phyloP scores from a whole-genome alignment of 202 grass and related monocot genomes.

The Setaria italica region DNA sequence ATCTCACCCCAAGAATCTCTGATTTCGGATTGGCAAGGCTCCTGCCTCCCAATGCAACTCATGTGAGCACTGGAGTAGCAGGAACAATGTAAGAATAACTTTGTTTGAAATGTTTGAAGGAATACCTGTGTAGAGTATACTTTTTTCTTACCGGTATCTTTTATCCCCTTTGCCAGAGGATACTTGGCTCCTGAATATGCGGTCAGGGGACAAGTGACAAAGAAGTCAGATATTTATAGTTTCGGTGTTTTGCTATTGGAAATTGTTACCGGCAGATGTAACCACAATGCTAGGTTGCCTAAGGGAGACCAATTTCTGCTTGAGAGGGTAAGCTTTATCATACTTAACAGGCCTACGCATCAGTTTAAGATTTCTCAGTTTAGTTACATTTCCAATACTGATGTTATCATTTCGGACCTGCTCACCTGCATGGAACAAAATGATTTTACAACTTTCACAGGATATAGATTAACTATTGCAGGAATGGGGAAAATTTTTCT shows the following conservation, averaged over 20 bases:
- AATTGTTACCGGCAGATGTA: slow-evolving; percentile 89
- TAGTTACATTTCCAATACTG: not conserved
- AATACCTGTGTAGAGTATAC: not conserved
- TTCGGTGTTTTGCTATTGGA: slow-evolving; percentile 87
- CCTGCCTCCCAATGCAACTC: slow-evolving; percentile 82
- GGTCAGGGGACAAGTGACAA: slow-evolving; percentile 84
- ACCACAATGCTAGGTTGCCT: slow-evolving; percentile 73
- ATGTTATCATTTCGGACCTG: slow-evolving; percentile 16
- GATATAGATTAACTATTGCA: not conserved
- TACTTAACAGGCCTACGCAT: not conserved
- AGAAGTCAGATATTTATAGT: slow-evolving; percentile 91
- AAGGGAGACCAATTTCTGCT: slow-evolving; percentile 83
- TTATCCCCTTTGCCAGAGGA: slow-evolving; percentile 49
- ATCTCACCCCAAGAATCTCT: slow-evolving; percentile 87
- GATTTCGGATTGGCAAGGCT: slow-evolving; percentile 93
- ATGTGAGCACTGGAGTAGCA: slow-evolving; percentile 87
- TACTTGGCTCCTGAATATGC: slow-evolving; percentile 95
- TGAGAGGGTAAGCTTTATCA: slow-evolving; percentile 66
- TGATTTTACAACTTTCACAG: not conserved
- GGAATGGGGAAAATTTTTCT: not conserved
- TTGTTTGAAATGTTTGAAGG: slow-evolving; percentile 7
- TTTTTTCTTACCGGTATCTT: slow-evolving; percentile 1
- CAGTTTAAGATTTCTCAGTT: not conserved
- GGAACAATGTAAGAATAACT: slow-evolving; percentile 80
- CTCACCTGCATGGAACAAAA: not conserved